Conservation (phyloP, 768 basidiomycete species). For the Mycena amicta region DNA sequence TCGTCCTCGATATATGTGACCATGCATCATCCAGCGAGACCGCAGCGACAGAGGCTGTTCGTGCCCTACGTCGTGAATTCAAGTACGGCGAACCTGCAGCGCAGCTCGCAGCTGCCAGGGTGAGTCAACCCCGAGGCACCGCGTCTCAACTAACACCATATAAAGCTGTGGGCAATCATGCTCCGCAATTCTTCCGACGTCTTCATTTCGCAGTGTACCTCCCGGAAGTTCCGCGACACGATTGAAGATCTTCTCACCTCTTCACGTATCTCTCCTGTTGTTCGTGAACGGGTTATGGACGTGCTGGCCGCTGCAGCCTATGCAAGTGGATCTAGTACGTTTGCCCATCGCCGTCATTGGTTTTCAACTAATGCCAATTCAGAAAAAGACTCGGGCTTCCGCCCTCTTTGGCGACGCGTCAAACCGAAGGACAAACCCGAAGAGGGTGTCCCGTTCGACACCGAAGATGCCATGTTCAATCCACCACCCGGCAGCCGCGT, state of each 20-base stretch:
- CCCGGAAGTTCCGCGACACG: conserved; percentile 78
- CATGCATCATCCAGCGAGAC: conserved; percentile 70
- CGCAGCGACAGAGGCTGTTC: conserved; percentile 82
- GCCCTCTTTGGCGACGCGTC: conserved; percentile 77
- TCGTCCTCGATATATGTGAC: conserved; percentile 86
- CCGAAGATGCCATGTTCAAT: conserved; percentile 78
- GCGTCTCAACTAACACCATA: neutral
- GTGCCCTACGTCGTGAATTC: conserved; percentile 82
- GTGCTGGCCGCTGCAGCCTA: conserved; percentile 84
- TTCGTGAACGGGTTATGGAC: conserved; percentile 76
- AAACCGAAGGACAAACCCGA: conserved; percentile 83
- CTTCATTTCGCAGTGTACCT: conserved; percentile 70
- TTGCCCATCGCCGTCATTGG: neutral
- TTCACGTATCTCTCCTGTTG: conserved; percentile 72
- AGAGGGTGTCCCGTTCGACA: conserved; percentile 78
- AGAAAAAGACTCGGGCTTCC: conserved; percentile 57
- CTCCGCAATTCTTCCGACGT: conserved; percentile 75
- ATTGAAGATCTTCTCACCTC: conserved; percentile 73
- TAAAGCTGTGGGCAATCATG: conserved; percentile 88
- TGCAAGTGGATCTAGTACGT: conserved; percentile 54
- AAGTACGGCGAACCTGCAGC: conserved; percentile 80
- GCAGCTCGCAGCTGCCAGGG: conserved; percentile 76
- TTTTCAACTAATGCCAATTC: neutral
- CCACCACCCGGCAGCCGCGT: conserved; percentile 37
- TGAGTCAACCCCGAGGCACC: too few relatives aligned